Conservation (phyloP, 768 basidiomycete genomes). For the Russula ochroleuca region DNA sequence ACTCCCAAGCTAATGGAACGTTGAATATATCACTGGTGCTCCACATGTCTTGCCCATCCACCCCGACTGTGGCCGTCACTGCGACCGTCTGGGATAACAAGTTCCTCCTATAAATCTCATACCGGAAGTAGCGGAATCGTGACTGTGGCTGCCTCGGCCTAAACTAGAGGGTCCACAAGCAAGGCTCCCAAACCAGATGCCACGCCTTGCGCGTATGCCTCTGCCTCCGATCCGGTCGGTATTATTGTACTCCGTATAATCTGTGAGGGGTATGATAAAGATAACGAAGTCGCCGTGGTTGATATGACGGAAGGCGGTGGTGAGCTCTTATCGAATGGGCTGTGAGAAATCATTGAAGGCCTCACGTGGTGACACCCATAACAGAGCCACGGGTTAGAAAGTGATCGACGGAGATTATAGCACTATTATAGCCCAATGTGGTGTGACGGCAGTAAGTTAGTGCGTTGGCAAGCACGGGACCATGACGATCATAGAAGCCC, state of each 20-base stretch:
- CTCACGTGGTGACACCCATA: no score
- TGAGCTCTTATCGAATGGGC: not conserved
- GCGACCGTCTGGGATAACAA: not conserved
- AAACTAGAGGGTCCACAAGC: not conserved
- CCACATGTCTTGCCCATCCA: no score
- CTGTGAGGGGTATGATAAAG: not conserved
- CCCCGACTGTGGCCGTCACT: not conserved
- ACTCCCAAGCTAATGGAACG: not conserved
- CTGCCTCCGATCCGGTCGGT: not conserved
- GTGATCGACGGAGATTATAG: no score
- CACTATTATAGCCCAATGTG: no score
- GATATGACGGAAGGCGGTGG: not conserved
- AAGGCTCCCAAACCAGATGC: not conserved
- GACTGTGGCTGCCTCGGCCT: no score
- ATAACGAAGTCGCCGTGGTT: not conserved
- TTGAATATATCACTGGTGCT: not conserved
- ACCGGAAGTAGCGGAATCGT: not conserved
- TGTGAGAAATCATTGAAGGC: no score
- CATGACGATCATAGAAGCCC: no score
- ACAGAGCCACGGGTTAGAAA: no score
- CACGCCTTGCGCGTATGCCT: not conserved
- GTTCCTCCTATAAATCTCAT: not conserved
- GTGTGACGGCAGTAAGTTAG: no score
- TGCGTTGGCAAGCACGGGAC: no score
- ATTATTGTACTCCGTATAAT: no score